Conservation (phyloP, 106 monocot species). For the Dendrobium officinale region DNA sequence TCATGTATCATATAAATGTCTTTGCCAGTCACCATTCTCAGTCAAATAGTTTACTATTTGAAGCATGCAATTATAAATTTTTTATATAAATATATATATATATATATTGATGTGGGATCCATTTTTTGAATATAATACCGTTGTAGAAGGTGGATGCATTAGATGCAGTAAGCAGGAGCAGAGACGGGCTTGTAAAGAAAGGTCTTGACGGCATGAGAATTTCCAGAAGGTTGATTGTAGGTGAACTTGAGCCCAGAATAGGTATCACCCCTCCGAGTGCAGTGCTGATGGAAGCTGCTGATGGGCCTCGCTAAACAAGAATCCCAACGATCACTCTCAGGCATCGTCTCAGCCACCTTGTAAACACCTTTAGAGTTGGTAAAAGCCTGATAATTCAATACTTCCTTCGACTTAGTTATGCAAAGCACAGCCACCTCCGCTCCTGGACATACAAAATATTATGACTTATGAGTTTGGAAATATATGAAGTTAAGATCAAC, state of each 20-base stretch:
- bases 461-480: neutral
- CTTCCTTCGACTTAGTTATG: constrained; percentile 84
- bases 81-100: too few species aligned
- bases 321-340: constrained; percentile 69
- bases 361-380: constrained; percentile 67
- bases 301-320: constrained; percentile 53
- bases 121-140: too few species aligned
- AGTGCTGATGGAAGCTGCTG: constrained; percentile 39
- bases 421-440: constrained; percentile 87
- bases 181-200: constrained; percentile 44
- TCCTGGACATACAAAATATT: constrained; percentile 22
- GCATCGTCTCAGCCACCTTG: constrained; percentile 80
- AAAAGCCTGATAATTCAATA: constrained; percentile 86
- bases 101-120: too few species aligned
- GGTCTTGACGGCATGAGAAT: constrained; percentile 29
- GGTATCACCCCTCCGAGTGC: constrained; percentile 35
- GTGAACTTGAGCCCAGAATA: constrained; percentile 47
- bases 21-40: too few species aligned
- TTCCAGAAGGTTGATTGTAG: constrained; percentile 41
- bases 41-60: too few species aligned
- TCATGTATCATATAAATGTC: too few species aligned
- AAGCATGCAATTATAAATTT: too few species aligned
- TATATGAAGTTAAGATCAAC: neutral
- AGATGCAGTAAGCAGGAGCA: constrained; percentile 35
- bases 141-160: neutral